Conservation (phyloP, 2,329 filamentous ascomycete genomes). For the Aspergillus thermomutatus region DNA sequence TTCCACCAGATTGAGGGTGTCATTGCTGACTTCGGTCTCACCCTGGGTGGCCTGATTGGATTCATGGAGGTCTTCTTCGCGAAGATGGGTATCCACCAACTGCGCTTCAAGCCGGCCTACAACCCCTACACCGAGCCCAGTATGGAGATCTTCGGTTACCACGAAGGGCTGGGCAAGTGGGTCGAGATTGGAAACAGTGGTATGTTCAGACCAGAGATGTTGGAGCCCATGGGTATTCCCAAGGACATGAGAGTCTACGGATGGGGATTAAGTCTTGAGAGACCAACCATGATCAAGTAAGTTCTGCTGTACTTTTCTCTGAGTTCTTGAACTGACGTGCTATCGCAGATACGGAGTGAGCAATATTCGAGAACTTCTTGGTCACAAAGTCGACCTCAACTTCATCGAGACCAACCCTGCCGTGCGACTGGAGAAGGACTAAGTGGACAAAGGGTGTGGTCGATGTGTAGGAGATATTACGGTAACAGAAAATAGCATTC, state of each 20-base stretch:
- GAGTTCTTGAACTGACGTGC: conserved; percentile 4
- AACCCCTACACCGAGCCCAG: conserved; percentile 93
- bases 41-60: conserved; percentile 86
- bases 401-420: conserved; percentile 92
- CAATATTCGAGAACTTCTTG: conserved; percentile 88
- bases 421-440: conserved; percentile 83
- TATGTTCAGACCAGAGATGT: conserved; percentile 98
- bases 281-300: conserved; percentile 97
- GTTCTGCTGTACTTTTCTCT: conserved; percentile 28
- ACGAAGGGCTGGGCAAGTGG: conserved; percentile 82
- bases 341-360: conserved; percentile 61
- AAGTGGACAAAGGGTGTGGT: conserved; percentile 28
- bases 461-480: conserved; percentile 17
- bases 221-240: conserved; percentile 89
- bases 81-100: conserved; percentile 84
- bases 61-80: conserved; percentile 95
- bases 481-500: conserved; percentile 13
- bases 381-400: conserved; percentile 90
- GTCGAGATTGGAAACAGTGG: conserved; percentile 98
- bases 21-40: conserved; percentile 92
- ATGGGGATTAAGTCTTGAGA: conserved; percentile 85
- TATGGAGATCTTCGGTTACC: conserved; percentile 98
- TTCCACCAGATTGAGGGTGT: conserved; percentile 99
- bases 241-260: conserved; percentile 91
- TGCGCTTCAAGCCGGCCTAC: conserved; percentile 96